These are phyloP conservation scores for Candida namnaoensis DNA, from an alignment of 805 yeast genomes.

Conservation along the genomic window DNA sequence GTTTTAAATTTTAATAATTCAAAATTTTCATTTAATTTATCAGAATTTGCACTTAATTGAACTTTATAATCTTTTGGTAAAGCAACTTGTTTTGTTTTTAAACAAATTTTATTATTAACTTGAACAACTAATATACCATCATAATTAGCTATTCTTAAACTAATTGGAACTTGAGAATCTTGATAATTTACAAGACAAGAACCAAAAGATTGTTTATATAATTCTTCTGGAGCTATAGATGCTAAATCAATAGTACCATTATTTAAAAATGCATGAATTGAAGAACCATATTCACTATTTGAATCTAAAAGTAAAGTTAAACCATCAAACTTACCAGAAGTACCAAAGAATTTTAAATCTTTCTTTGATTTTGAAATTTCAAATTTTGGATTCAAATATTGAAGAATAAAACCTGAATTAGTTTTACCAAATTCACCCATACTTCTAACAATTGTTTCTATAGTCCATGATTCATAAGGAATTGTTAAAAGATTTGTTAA, in stretches of 20 bases:
- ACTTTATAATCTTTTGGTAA: slow-evolving; percentile 36
- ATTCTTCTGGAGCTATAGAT: slow-evolving; percentile 11
- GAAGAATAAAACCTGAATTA: slow-evolving; percentile 50
- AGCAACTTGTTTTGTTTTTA: slow-evolving; percentile 49
- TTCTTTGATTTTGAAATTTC: slow-evolving; percentile 6
- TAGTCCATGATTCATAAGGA: slow-evolving; percentile 37
- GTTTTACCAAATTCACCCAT: slow-evolving; percentile 40
- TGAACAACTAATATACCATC: slow-evolving; percentile 50
- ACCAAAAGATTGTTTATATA: slow-evolving; percentile 34
- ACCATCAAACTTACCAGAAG: slow-evolving; percentile 55
- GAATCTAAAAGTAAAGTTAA: slow-evolving; percentile 52
- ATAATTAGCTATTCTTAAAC: slow-evolving; percentile 57
- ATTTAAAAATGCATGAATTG: slow-evolving; percentile 48
- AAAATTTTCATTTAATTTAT: slow-evolving; percentile 42
- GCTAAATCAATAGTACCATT: slow-evolving; percentile 42
- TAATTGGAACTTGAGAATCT: slow-evolving; percentile 62
- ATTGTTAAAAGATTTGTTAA: slow-evolving; percentile 30
- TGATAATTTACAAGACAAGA: slow-evolving; percentile 52
- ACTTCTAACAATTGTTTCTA: slow-evolving; percentile 58
- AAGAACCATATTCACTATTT: slow-evolving; percentile 35
- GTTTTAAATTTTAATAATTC: slow-evolving; percentile 55
- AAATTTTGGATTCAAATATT: slow-evolving; percentile 32
- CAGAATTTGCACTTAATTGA: slow-evolving; percentile 46
- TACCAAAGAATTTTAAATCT: slow-evolving; percentile 36
- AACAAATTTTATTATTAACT: slow-evolving; percentile 61